Evolutionary conservation across 257 asterid genomes (phyloP).

Genomic region (Nicotiana tomentosiformis): DNA sequence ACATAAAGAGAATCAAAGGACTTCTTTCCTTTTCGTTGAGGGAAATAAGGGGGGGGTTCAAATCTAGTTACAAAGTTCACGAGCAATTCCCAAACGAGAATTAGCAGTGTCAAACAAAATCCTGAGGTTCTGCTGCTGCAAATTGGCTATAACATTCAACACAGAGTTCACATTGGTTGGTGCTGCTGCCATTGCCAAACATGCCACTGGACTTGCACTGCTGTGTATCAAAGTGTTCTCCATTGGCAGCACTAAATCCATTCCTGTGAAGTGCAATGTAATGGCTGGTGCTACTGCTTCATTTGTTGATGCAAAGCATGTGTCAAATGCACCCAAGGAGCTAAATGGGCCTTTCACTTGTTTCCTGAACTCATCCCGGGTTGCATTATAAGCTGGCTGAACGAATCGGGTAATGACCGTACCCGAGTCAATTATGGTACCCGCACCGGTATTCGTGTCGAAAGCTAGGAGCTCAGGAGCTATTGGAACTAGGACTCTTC

Average conservation of each 20-base stretch:
- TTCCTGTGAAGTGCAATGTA: slow-evolving; percentile 49
- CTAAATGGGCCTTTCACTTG: slow-evolving; percentile 56
- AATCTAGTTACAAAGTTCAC: slow-evolving; percentile 69
- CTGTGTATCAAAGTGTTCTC: slow-evolving; percentile 86
- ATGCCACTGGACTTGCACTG: slow-evolving; percentile 68
- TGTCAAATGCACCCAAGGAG: slow-evolving; percentile 75
- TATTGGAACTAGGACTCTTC: slow-evolving; percentile 51
- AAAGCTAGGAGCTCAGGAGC: slow-evolving; percentile 56
- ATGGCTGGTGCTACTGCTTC: slow-evolving; percentile 53
- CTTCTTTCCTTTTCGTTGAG: not conserved
- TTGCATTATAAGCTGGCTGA: slow-evolving; percentile 47
- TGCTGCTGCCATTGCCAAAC: slow-evolving; percentile 81
- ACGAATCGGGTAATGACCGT: slow-evolving; percentile 84
- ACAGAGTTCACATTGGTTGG: slow-evolving; percentile 63
- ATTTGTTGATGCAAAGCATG: slow-evolving; percentile 60
- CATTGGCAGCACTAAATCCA: slow-evolving; percentile 63
- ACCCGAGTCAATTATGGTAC: slow-evolving; percentile 85
- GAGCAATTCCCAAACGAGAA: slow-evolving; percentile 69
- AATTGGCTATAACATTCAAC: slow-evolving; percentile 71
- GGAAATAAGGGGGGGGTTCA: not conserved
- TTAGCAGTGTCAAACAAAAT: slow-evolving; percentile 64
- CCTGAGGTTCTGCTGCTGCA: slow-evolving; percentile 90
- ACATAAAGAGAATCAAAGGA: not conserved
- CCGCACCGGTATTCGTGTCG: slow-evolving; percentile 64
- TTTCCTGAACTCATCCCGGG: slow-evolving; percentile 60